Conservation (phyloP, 2,329 filamentous ascomycete species). For the Colletotrichum destructivum region DNA sequence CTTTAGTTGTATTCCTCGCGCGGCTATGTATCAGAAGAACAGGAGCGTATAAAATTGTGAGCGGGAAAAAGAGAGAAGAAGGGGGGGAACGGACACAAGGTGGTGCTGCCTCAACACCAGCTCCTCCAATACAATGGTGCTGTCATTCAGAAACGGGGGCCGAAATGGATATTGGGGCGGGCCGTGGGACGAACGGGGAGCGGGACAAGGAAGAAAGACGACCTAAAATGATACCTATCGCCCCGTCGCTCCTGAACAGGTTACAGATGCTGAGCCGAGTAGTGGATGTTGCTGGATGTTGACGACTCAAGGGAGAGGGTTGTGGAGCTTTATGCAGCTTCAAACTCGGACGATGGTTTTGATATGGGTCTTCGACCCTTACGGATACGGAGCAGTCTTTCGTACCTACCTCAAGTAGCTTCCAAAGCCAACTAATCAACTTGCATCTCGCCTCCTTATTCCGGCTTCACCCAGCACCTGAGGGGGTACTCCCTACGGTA, state of each 20-base stretch:
- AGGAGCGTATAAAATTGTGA: conserved; percentile 18
- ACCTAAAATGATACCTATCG: conserved; percentile 34
- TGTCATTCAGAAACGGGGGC: conserved; percentile 36
- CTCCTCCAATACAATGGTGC: conserved; percentile 35
- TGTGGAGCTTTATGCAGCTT: conserved; percentile 22
- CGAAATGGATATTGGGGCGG: conserved; percentile 34
- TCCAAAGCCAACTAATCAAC: too few relatives aligned
- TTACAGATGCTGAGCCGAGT: conserved; percentile 4
- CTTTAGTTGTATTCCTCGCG: conserved; percentile 3
- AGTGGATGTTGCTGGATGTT: conserved; percentile 1
- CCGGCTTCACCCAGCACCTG: neutral
- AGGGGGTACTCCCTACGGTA: too few relatives aligned
- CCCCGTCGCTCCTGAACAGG: conserved; percentile 5
- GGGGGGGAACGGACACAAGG: conserved; percentile 24
- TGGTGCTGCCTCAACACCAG: conserved; percentile 10
- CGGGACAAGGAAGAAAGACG: conserved; percentile 32
- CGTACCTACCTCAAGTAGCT: too few relatives aligned
- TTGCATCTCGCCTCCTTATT: neutral
- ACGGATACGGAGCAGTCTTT: too few relatives aligned
- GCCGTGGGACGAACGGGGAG: conserved; percentile 28
- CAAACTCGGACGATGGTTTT: conserved; percentile 1
- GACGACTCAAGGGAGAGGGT: neutral
- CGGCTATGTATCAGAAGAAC: conserved; percentile 15
- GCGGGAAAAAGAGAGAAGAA: conserved; percentile 18
- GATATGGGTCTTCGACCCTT: neutral